A percentile compares a stretch with the other conserved stretches of the same genome.
Evolutionary conservation across 768 basidiomycete species (phyloP).

Genomic region (Filobasidium wieringae): DNA sequence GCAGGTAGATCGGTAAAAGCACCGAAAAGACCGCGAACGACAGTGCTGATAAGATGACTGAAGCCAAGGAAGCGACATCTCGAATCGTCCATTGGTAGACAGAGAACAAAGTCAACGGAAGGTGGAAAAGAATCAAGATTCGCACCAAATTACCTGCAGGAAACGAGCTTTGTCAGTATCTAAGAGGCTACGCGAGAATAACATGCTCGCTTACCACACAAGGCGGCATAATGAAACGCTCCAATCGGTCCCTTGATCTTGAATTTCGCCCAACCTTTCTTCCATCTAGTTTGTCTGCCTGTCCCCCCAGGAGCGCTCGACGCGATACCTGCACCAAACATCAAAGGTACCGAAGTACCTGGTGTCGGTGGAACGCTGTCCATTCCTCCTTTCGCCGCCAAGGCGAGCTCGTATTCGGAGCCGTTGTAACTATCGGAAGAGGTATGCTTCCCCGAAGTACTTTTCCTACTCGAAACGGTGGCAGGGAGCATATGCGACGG

Average conservation of each 20-base stretch:
- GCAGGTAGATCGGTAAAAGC: constrained; percentile 58
- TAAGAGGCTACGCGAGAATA: not conserved
- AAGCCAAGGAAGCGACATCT: constrained; percentile 47
- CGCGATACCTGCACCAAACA: not conserved
- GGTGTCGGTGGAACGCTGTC: constrained; percentile 21
- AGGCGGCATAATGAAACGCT: constrained; percentile 36
- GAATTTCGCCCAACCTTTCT: constrained; percentile 37
- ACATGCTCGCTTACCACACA: constrained; percentile 19
- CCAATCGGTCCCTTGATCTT: constrained; percentile 36
- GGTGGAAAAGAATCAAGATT: constrained; percentile 80
- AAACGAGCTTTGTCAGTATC: not conserved
- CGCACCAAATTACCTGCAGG: constrained; percentile 71
- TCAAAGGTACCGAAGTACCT: not conserved
- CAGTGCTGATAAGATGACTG: constrained; percentile 66
- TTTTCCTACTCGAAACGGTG: not conserved
- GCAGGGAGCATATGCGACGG: too few species aligned
- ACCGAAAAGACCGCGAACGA: constrained; percentile 72
- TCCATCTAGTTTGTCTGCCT: not conserved
- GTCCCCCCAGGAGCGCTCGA: not conserved
- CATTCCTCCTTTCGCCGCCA: not conserved
- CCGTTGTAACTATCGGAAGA: not conserved
- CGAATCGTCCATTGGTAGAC: constrained; percentile 68
- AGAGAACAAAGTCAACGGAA: constrained; percentile 85
- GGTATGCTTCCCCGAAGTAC: not conserved
- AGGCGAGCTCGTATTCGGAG: constrained; percentile 3